Conservation (phyloP, 306 rosid genomes). For the Chamaecrista fasciculata region DNA sequence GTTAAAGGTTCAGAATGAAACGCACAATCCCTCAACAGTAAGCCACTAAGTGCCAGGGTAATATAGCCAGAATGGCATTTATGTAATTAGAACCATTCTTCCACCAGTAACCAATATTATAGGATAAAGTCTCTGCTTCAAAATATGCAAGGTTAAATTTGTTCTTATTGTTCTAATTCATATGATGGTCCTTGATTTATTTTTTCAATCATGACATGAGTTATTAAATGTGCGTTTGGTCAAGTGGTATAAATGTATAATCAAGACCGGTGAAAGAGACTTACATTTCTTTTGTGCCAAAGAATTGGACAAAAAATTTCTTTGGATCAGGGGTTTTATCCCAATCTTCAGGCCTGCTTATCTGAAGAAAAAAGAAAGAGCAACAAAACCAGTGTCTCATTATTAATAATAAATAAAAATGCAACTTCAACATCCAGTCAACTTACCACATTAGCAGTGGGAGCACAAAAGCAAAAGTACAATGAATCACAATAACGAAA, state of each 20-base stretch:
- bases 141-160: not conserved
- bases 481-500: not conserved
- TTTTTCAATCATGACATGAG: not conserved
- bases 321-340: constrained; percentile 78
- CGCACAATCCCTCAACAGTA: not conserved
- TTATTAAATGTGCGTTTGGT: not conserved
- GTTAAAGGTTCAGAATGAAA: constrained; percentile 23
- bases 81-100: not conserved
- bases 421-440: not conserved
- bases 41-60: not conserved
- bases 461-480: not conserved
- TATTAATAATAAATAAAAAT: constrained; percentile 7
- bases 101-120: constrained; percentile 6
- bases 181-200: not conserved
- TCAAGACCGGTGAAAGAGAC: constrained; percentile 34
- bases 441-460: constrained; percentile 3
- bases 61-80: not conserved
- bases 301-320: constrained; percentile 88
- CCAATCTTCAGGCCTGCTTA: constrained; percentile 95
- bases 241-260: constrained; percentile 6
- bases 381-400: constrained; percentile 27
- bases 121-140: not conserved
- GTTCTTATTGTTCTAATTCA: constrained; percentile 10
- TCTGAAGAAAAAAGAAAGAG: constrained; percentile 56
- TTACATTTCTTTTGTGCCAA: constrained; percentile 93